Evolutionary conservation across 139 green algal species (phyloP), one percentile per base, ranked within the genome.

Genomic region (Nannochloris sp.): DNA sequence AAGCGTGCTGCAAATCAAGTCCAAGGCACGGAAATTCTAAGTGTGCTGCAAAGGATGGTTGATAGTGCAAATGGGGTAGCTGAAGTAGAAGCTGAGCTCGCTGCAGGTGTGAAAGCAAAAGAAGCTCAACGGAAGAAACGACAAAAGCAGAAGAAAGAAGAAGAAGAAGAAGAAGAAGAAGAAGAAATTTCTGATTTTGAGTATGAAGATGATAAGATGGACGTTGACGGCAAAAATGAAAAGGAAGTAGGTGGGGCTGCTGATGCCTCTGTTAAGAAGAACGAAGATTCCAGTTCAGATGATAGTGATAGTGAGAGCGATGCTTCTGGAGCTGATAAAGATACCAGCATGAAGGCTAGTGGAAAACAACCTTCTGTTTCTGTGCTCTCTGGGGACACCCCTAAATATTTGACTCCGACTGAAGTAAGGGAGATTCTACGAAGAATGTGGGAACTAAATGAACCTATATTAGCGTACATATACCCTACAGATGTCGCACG

Each of bases 371-470:
- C 55, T 38, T 7, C 55, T 25, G 8, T 10, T 14, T 65, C 25
- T n/a, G 19, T 24, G 54, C 14, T 47, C 34, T 51, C 54, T 25
- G 53, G 55, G 25, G 39, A 29, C 7, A 42, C 59, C 32, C 85
- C 73, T 56, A 72, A 85, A 47, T 93, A 84, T 72, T 78, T 96
- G 60, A 87, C 82, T 0, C 78, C 83, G 7, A 59, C 75, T 34
- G 86, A 97, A 63, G 88, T 91, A 32, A 68, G 79, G 45, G 83
- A 86, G 44, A 65, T 92, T 44, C 48, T 97, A 61, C 58, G 65
- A 38, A 74, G 77, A 25, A 76, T 95, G 55, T 97, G 91, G 89
- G 34, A 32, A 9, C 61, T 74, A 15, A 86, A 95, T 76, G 68
- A 51, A 25, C 60, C 44, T 47, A 64, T 97, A 12, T 68, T 95